phyloP scores from a whole-genome alignment of 495 filamentous ascomycete genomes.

The Clavariopsis aquatica region DNA sequence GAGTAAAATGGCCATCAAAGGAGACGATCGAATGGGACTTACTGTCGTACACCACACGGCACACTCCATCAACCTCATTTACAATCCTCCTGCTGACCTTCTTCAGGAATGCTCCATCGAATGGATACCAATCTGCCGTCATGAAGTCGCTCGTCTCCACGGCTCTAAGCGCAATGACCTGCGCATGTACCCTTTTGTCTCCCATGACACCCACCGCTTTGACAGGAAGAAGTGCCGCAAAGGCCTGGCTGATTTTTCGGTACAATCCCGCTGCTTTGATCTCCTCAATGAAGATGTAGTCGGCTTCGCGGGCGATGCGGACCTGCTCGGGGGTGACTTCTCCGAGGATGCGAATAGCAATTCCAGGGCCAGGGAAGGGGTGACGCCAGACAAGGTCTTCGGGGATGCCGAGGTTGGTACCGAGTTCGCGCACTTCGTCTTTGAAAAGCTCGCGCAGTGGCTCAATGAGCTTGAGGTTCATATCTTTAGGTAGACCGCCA shows the following conservation, averaged over 20 bases:
- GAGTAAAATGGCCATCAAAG: conserved; percentile 9
- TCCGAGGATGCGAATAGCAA: conserved; percentile 86
- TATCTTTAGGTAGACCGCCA: conserved; percentile 64
- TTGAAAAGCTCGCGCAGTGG: conserved; percentile 80
- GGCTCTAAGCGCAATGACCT: conserved; percentile 67
- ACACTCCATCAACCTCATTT: conserved; percentile 80
- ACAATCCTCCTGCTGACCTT: conserved; percentile 70
- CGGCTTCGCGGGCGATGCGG: conserved; percentile 78
- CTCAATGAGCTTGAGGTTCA: conserved; percentile 71
- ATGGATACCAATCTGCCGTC: conserved; percentile 73
- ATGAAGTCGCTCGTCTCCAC: conserved; percentile 80
- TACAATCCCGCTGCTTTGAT: conserved; percentile 85
- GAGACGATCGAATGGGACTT: conserved; percentile 23
- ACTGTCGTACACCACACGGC: conserved; percentile 61
- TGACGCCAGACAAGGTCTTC: conserved; percentile 81
- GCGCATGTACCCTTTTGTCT: conserved; percentile 65
- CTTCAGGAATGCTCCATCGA: conserved; percentile 66
- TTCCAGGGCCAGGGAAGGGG: conserved; percentile 81
- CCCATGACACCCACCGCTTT: conserved; percentile 80
- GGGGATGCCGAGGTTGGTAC: conserved; percentile 72
- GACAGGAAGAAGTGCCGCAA: conserved; percentile 71
- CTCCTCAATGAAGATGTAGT: conserved; percentile 84
- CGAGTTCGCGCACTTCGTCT: conserved; percentile 80
- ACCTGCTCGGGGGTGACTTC: conserved; percentile 81
- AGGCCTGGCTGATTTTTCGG: conserved; percentile 78